Conservation (phyloP, 78 protist species). For the Mastigamoeba balamuthi region DNA sequence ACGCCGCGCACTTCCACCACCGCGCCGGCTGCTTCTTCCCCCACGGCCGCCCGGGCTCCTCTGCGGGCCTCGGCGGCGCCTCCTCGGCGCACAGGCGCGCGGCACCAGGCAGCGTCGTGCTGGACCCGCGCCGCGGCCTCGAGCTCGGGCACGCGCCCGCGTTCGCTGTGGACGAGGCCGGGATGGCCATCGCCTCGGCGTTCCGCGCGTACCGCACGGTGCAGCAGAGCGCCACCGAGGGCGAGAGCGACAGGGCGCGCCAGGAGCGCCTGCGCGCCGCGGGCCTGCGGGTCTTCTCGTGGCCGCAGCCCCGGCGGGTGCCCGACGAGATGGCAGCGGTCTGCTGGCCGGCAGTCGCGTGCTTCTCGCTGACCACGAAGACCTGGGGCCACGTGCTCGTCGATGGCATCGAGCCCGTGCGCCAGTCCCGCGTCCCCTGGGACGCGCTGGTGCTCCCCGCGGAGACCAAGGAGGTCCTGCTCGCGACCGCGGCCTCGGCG, state of each 20-base stretch:
- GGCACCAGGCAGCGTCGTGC: background rate
- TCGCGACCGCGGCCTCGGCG: constrained; percentile 2
- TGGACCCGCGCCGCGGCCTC: background rate
- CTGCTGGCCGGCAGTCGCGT: constrained; percentile 2
- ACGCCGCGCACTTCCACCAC: background rate
- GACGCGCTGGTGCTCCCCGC: constrained; percentile 6
- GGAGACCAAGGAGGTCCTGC: constrained; percentile 1
- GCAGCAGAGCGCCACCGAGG: background rate
- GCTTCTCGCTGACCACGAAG: background rate
- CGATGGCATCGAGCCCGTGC: background rate
- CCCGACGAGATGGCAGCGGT: background rate
- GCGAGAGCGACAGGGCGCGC: background rate
- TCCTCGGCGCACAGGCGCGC: background rate
- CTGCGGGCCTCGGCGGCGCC: background rate
- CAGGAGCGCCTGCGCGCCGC: background rate
- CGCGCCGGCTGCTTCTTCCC: background rate
- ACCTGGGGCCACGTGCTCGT: constrained; percentile 38
- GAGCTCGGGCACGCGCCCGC: background rate
- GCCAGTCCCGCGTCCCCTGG: background rate
- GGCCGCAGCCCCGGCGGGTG: too few relatives aligned
- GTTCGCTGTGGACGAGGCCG: background rate
- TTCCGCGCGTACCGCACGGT: background rate
- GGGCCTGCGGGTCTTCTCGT: background rate
- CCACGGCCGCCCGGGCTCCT: background rate
- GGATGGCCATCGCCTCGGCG: background rate